phyloP scores from a whole-genome alignment of 805 yeast species.

The Wickerhamomyces mucosus region DNA sequence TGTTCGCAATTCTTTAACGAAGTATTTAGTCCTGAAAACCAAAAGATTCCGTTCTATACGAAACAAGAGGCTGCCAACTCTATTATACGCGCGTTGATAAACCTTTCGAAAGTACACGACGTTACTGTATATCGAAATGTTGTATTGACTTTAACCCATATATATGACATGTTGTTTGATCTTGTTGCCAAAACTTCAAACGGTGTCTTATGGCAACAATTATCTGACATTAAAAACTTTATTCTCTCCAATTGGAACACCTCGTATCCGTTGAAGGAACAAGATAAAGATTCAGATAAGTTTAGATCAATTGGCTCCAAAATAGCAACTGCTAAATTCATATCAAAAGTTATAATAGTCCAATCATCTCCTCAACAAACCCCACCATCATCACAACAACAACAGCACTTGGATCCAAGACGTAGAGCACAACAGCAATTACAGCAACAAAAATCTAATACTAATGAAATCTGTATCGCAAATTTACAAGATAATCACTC shows the following conservation, averaged over 20 bases:
- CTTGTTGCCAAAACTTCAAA: conserved; percentile 33
- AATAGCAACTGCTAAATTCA: conserved; percentile 65
- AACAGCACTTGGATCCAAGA: no score
- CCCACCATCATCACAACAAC: not conserved
- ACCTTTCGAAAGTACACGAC: conserved; percentile 15
- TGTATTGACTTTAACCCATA: conserved; percentile 29
- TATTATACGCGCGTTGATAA: conserved; percentile 9
- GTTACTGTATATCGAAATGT: conserved; percentile 26
- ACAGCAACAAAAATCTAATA: not conserved
- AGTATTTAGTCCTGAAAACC: conserved; percentile 10
- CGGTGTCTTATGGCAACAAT: conserved; percentile 40
- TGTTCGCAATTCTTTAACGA: conserved; percentile 16
- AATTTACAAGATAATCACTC: conserved; percentile 41
- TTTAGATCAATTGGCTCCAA: conserved; percentile 47
- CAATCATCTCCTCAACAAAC: conserved; percentile 34
- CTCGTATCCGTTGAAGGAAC: conserved; percentile 40
- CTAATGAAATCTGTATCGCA: conserved; percentile 16
- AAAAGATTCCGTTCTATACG: conserved; percentile 3
- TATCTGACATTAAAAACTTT: conserved; percentile 45
- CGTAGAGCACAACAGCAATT: conserved; percentile 7
- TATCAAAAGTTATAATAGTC: conserved; percentile 46
- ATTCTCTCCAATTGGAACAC: conserved; percentile 56
- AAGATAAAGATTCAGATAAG: conserved; percentile 17
- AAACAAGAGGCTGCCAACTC: conserved; percentile 12
- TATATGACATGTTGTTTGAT: conserved; percentile 38